Evolutionary conservation across 2,329 filamentous ascomycete genomes (phyloP), one percentile per base, ranked within the genome.

Genomic region (Sporothrix dimorphospora): DNA sequence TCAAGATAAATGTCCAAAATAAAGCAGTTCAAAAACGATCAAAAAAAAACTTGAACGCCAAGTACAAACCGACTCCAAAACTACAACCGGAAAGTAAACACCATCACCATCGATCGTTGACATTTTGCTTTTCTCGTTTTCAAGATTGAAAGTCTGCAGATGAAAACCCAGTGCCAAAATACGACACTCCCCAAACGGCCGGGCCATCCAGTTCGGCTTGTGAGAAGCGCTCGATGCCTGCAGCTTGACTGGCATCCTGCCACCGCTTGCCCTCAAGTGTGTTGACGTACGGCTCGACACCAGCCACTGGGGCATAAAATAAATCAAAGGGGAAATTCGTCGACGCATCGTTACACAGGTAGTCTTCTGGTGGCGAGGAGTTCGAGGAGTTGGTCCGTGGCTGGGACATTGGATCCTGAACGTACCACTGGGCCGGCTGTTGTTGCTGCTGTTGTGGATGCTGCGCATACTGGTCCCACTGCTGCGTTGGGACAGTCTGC

Each of bases 181-280:
- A 57, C 14, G 53, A 24, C n/a, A 6, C 34, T 3, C 34, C 57
- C 57, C 34, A 63, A 14, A 63, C 57, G n/a, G 57, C n/a, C 11
- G 57, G 34, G 3, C 69, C 59, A 1, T 70, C n/a, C 16, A 53
- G 27, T n/a, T 72, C 69, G 2, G 76, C 77, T 45, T 78, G 75
- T n/a, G 78, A 75, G 42, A 80, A 78, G 34, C 76, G 75, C 66
- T 77, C 76, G n/a, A 78, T 72, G 5, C 76, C 75, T 2, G 76
- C 76, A 0, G 77, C 77, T 12, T 75, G 73, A 14, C 75, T 72
- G 24, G 71, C 71, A 14, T 75, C 73, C 63, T 74, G 74, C 78
- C 78, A 79, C 16, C 78, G 77, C 75, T 76, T 73, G 9, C 72
- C 75, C 74, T 79, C 75, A 69, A 76, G 75, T 16, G 71, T 47